Conservation (phyloP, 2,329 filamentous ascomycete species). For the Exophiala sp. region DNA sequence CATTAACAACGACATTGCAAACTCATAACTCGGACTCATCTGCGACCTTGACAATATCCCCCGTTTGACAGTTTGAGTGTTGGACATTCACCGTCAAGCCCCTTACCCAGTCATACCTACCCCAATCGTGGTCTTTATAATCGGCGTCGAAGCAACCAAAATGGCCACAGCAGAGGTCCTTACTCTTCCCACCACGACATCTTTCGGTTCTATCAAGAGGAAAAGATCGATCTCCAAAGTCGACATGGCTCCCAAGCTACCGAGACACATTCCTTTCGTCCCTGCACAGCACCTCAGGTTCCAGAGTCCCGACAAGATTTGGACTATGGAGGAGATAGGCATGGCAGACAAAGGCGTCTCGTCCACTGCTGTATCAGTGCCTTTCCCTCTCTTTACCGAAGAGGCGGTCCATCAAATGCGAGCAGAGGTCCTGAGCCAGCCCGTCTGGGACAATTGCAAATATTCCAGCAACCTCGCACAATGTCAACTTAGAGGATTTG, state of each 20-base stretch:
- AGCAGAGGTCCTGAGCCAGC: slow-evolving; percentile 54
- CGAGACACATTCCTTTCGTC: slow-evolving; percentile 41
- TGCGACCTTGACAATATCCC: too few relatives aligned
- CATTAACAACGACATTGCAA: neutral
- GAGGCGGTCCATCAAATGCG: slow-evolving; percentile 61
- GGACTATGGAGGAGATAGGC: slow-evolving; percentile 62
- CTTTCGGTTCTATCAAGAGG: slow-evolving; percentile 6
- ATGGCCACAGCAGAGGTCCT: slow-evolving; percentile 23
- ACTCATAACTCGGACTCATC: neutral
- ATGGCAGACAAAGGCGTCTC: slow-evolving; percentile 56
- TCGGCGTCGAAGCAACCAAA: neutral
- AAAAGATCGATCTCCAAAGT: slow-evolving; percentile 12
- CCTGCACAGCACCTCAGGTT: slow-evolving; percentile 54
- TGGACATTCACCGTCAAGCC: neutral
- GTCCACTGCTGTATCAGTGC: slow-evolving; percentile 58
- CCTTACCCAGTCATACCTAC: neutral
- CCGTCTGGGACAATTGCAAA: slow-evolving; percentile 54
- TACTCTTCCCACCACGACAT: neutral
- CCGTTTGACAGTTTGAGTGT: too few relatives aligned
- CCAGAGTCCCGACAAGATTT: slow-evolving; percentile 46
- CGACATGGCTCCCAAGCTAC: slow-evolving; percentile 26
- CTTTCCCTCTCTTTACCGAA: slow-evolving; percentile 59
- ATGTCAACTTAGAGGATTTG: slow-evolving; percentile 52
- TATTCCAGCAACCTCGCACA: slow-evolving; percentile 55
- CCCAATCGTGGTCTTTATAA: neutral